Conservation (phyloP, 192 early-diverging fungal genomes). For the Tieghemiomyces parasiticus region DNA sequence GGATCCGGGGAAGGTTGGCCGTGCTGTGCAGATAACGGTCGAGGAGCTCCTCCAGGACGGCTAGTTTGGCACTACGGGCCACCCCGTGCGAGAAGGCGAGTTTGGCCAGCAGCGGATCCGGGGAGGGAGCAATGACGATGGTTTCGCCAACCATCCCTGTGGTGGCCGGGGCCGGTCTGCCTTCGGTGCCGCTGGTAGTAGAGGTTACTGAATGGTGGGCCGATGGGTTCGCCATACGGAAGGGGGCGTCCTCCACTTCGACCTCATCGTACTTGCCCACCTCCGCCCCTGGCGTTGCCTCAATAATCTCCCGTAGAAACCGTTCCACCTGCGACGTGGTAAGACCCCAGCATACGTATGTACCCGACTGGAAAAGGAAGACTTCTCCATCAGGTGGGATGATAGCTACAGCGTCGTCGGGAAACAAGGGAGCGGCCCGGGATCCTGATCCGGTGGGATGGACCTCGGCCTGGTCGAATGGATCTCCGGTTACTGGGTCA, state of each 20-base stretch:
- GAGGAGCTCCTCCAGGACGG: conserved; percentile 32
- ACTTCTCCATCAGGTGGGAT: conserved; percentile 20
- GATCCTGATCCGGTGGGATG: no score
- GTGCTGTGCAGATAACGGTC: conserved; percentile 31
- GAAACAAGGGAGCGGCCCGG: not conserved
- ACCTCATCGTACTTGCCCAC: conserved; percentile 17
- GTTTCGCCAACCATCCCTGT: conserved; percentile 29
- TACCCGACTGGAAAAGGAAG: conserved; percentile 34
- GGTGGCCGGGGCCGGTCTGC: no score
- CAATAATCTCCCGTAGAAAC: conserved; percentile 24
- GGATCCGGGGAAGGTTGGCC: conserved; percentile 27
- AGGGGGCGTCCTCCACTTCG: conserved; percentile 38
- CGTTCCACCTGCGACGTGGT: conserved; percentile 19
- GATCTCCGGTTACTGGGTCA: no score
- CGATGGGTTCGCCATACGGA: conserved; percentile 12
- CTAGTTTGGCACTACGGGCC: conserved; percentile 35
- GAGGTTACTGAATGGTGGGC: not conserved
- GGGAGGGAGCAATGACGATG: conserved; percentile 29
- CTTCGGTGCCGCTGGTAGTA: no score
- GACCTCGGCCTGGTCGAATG: no score
- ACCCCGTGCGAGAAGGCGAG: conserved; percentile 44
- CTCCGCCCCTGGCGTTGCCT: conserved; percentile 18
- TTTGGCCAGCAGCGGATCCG: conserved; percentile 27
- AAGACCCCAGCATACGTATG: conserved; percentile 43
- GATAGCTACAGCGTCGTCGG: not conserved